Evolutionary conservation across 495 filamentous ascomycete genomes (phyloP).

Genomic region (Hypoxylon cercidicola): DNA sequence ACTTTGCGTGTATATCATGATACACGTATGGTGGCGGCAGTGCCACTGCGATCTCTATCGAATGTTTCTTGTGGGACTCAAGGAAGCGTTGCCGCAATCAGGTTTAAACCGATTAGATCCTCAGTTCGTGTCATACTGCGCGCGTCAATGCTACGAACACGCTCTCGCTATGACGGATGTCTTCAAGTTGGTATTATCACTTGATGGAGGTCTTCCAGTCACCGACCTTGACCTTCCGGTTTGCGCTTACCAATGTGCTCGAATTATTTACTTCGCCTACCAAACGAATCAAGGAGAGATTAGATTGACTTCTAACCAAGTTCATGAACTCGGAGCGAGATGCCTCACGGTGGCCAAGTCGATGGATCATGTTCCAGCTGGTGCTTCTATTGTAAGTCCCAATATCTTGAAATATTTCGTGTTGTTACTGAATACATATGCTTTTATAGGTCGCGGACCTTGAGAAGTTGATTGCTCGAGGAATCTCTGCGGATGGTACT

Average conservation of each 20-base stretch:
- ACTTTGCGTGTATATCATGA: slow-evolving; percentile 61
- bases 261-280: slow-evolving; percentile 49
- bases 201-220: slow-evolving; percentile 52
- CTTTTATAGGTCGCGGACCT: slow-evolving; percentile 54
- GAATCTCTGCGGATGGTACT: slow-evolving; percentile 37
- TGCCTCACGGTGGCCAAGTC: slow-evolving; percentile 47
- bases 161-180: slow-evolving; percentile 60
- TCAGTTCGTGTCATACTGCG: slow-evolving; percentile 51
- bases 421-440: slow-evolving; percentile 27
- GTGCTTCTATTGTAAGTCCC: slow-evolving; percentile 53
- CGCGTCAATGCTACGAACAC: slow-evolving; percentile 57
- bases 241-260: slow-evolving; percentile 59
- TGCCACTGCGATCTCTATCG: slow-evolving; percentile 62
- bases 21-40: slow-evolving; percentile 62
- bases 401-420: background rate
- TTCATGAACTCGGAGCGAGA: slow-evolving; percentile 43
- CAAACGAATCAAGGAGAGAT: slow-evolving; percentile 37
- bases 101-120: slow-evolving; percentile 52
- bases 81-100: slow-evolving; percentile 52
- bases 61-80: slow-evolving; percentile 55
- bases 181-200: slow-evolving; percentile 54
- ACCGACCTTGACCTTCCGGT: slow-evolving; percentile 60
- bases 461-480: slow-evolving; percentile 54
- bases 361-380: slow-evolving; percentile 48
- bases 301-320: slow-evolving; percentile 40